These are phyloP conservation scores for Aspergillus viridinutans DNA, from an alignment of 2,329 filamentous ascomycete genomes.

Conservation along the genomic window DNA sequence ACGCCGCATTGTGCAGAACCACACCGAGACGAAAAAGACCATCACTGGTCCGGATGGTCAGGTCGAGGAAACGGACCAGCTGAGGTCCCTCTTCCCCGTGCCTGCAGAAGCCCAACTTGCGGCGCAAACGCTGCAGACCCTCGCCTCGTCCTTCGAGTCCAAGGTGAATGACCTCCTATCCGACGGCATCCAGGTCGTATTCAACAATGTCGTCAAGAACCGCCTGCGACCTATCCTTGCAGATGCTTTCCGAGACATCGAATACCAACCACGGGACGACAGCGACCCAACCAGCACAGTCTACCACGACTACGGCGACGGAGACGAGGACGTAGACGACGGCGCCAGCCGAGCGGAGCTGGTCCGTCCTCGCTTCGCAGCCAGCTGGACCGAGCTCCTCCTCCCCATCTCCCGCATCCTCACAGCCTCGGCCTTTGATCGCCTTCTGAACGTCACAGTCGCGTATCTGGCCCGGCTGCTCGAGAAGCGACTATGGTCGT, in stretches of 20 bases:
- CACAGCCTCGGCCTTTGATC: constrained; percentile 70
- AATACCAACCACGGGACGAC: constrained; percentile 69
- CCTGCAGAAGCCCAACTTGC: constrained; percentile 70
- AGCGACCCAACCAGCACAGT: constrained; percentile 29
- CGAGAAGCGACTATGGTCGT: constrained; percentile 82
- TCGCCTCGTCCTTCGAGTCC: constrained; percentile 67
- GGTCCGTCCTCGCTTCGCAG: constrained; percentile 75
- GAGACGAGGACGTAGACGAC: constrained; percentile 30
- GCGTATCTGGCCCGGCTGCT: constrained; percentile 71
- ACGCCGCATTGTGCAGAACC: constrained; percentile 72
- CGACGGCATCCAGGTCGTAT: constrained; percentile 81
- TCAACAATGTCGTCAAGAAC: constrained; percentile 79
- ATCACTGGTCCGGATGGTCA: constrained; percentile 13
- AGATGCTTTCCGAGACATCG: constrained; percentile 86
- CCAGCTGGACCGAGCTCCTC: constrained; percentile 81
- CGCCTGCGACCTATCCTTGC: constrained; percentile 78
- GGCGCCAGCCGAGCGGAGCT: constrained; percentile 53
- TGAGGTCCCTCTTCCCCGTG: constrained; percentile 72
- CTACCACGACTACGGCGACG: constrained; percentile 43
- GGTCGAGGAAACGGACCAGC: constrained; percentile 25
- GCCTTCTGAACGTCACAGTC: constrained; percentile 70
- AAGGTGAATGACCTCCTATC: constrained; percentile 79
- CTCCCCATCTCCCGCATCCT: constrained; percentile 80
- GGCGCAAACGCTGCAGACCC: constrained; percentile 59
- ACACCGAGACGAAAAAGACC: constrained; percentile 46